phyloP scores from a whole-genome alignment of 129 eudicot species.

The Deinandra increscens region DNA sequence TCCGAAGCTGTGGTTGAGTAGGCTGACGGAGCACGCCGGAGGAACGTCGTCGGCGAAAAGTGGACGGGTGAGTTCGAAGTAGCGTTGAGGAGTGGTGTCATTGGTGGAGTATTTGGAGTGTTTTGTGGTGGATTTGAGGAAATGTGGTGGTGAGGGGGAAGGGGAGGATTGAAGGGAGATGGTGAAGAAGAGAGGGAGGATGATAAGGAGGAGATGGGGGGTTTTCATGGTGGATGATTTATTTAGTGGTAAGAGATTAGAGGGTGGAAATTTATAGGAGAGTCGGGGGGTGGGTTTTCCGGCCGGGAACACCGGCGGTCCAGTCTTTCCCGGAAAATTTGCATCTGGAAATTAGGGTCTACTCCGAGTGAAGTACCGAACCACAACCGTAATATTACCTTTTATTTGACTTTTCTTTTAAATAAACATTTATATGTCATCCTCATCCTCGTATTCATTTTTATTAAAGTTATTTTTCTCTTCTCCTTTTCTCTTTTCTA shows the following conservation, averaged over 20 bases:
- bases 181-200: slow-evolving; percentile 25
- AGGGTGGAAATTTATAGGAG: neutral
- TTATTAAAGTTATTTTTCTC: no score
- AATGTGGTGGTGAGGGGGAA: slow-evolving; percentile 21
- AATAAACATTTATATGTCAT: no score
- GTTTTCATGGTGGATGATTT: neutral
- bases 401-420: no score
- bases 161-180: slow-evolving; percentile 10
- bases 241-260: neutral
- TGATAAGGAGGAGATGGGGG: slow-evolving; percentile 15
- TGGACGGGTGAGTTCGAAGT: slow-evolving; percentile 49
- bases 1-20: slow-evolving; percentile 46
- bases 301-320: no score
- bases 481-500: no score
- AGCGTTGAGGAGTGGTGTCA: slow-evolving; percentile 24
- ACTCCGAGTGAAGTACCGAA: no score
- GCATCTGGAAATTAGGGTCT: no score
- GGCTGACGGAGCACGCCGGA: slow-evolving; percentile 47
- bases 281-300: no score
- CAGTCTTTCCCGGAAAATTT: no score
- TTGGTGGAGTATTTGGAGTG: neutral
- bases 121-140: slow-evolving; percentile 30
- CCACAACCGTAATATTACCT: no score
- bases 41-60: slow-evolving; percentile 36
- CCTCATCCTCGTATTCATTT: no score